These are phyloP conservation scores for Talaromyces islandicus DNA, from an alignment of 2,329 filamentous ascomycete species.

Conservation along the genomic window DNA sequence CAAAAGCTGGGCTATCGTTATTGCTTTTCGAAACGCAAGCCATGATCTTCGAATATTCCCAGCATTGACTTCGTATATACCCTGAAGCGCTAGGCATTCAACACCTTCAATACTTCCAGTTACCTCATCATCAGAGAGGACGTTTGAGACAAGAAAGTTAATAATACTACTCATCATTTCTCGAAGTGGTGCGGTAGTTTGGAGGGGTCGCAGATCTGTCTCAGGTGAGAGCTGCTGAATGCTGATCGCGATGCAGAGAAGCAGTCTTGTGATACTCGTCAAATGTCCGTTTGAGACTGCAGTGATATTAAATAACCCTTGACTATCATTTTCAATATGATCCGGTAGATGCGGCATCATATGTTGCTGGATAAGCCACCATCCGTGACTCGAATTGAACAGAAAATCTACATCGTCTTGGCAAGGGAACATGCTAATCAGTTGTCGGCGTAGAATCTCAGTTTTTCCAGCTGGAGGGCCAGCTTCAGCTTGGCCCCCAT, in stretches of 20 bases:
- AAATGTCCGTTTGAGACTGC: background rate
- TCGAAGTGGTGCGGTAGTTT: background rate
- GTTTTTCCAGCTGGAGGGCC: background rate
- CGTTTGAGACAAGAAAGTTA: conserved; percentile 6
- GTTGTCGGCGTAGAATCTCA: background rate
- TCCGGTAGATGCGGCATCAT: background rate
- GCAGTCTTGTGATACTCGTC: background rate
- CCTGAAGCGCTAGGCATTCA: conserved; percentile 39
- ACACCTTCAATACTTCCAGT: conserved; percentile 34
- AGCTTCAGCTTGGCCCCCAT: background rate
- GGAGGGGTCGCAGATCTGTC: background rate
- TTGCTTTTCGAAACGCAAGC: conserved; percentile 33
- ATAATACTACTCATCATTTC: background rate
- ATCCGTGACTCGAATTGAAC: background rate
- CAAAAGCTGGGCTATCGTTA: conserved; percentile 38
- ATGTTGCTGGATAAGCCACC: background rate
- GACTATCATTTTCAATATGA: background rate
- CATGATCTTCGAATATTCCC: conserved; percentile 39
- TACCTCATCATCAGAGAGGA: conserved; percentile 36
- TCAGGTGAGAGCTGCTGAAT: background rate
- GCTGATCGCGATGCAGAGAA: background rate
- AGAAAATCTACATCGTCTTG: background rate
- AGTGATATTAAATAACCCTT: background rate
- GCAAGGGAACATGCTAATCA: background rate
- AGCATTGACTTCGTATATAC: conserved; percentile 29